Base-by-base conservation (phyloP, 1,284 basidiomycete genomes). In the Apiotrichum gracile region DNA sequence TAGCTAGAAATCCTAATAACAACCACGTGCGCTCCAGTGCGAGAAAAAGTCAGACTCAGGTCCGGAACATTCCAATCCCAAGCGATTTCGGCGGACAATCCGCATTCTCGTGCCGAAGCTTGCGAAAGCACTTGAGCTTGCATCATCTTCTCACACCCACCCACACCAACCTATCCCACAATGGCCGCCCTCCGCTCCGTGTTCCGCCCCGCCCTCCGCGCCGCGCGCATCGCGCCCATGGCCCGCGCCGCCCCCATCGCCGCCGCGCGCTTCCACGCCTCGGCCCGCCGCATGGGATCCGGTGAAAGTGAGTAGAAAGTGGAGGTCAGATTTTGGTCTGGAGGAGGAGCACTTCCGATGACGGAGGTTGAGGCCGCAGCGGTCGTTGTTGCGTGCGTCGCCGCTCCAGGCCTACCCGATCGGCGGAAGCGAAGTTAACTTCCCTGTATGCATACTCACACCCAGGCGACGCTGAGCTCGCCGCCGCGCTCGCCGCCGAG, bases 401-500 rank as follows among this genome's bases (percentile, higher is more conserved):
- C n/a, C n/a, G n/a, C n/a, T n/a, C n/a, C n/a, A n/a, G n/a, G n/a
- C n/a, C n/a, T n/a, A n/a, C n/a, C n/a, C n/a, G n/a, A n/a, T n/a
- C n/a, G n/a, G n/a, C n/a, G n/a, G n/a, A n/a, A n/a, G n/a, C n/a
- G n/a, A n/a, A n/a, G n/a, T n/a, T n/a, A n/a, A n/a, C n/a, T n/a
- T n/a, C n/a, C n/a, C n/a, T n/a, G n/a, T n/a, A n/a, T 31, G 29
- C 35, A 17, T 62, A 64, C 52, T 55, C 63, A 68, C 53, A 22
- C 26, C 51, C 69, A 89, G 86, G 82, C 58, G 91, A 93, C 71
- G 76, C 83, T 25, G 74, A 83, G 35, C 82, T 97, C 42, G 78
- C 83, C 10, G 80, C 85, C 68, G 89, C 88, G 61, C 80, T 97
- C 26, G 76, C 80, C 34, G 85, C 91, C 66, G 93, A 97, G 77